Evolutionary conservation across 2,329 filamentous ascomycete species (phyloP).

Genomic region (Colletotrichum navitas): DNA sequence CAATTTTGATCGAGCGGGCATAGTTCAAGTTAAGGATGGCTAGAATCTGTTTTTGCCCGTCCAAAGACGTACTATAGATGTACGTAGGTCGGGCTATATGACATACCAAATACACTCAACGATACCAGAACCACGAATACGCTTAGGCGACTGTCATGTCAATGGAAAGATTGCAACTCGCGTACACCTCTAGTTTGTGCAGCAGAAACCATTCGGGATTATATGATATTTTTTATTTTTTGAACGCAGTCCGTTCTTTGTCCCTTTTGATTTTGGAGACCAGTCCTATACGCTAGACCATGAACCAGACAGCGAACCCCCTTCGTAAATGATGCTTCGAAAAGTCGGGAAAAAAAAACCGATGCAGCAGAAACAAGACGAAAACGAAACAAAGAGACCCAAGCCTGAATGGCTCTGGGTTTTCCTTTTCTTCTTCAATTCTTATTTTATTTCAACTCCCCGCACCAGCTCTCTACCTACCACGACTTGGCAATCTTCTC

Average conservation of each 20-base stretch:
- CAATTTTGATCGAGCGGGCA: neutral
- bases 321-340: neutral
- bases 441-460: too few species aligned
- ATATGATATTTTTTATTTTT: neutral
- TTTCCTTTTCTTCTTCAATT: neutral
- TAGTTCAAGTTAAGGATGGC: neutral
- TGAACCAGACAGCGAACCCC: neutral
- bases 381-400: neutral
- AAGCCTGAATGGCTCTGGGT: neutral
- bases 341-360: neutral
- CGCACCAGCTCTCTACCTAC: neutral
- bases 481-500: constrained; percentile 76
- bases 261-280: constrained; percentile 3
- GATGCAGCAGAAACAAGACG: neutral
- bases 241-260: constrained; percentile 5
- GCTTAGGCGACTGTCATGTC: neutral
- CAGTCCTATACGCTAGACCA: constrained; percentile 20
- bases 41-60: neutral
- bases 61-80: neutral
- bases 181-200: neutral
- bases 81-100: constrained; percentile 9
- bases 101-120: neutral
- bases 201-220: neutral
- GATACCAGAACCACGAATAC: neutral
- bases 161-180: neutral